Evolutionary conservation across 2,329 filamentous ascomycete genomes (phyloP).

Genomic region (Colletotrichum sp.): DNA sequence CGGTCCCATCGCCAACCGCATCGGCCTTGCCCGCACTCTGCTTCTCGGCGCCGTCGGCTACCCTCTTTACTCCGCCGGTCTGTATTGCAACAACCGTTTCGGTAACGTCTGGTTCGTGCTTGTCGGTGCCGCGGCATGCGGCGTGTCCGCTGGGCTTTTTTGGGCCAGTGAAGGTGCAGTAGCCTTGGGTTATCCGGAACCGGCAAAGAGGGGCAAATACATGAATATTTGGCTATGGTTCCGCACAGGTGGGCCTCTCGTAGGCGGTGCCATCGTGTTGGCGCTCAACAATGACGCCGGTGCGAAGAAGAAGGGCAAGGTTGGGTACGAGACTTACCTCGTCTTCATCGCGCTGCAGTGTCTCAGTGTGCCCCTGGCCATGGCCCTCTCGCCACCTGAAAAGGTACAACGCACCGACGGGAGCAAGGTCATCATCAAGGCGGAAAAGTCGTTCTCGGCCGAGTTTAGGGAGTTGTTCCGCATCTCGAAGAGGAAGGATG

Average conservation of each 20-base stretch:
- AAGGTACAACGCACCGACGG: slow-evolving; percentile 31
- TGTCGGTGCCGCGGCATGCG: slow-evolving; percentile 51
- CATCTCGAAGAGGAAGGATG: slow-evolving; percentile 22
- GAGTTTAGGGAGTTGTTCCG: slow-evolving; percentile 28
- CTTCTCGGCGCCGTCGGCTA: slow-evolving; percentile 51
- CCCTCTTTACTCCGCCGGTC: slow-evolving; percentile 49
- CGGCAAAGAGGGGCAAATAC: slow-evolving; percentile 49
- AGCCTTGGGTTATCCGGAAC: slow-evolving; percentile 53
- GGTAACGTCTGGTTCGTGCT: slow-evolving; percentile 58
- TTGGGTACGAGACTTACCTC: slow-evolving; percentile 30
- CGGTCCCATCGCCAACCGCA: slow-evolving; percentile 51
- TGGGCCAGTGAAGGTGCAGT: slow-evolving; percentile 57
- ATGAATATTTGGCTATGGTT: slow-evolving; percentile 46
- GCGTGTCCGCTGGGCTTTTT: slow-evolving; percentile 50
- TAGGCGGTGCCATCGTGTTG: slow-evolving; percentile 51
- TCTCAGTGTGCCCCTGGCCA: slow-evolving; percentile 27
- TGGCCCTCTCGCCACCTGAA: slow-evolving; percentile 29
- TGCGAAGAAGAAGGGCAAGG: slow-evolving; percentile 26
- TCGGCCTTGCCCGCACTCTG: slow-evolving; percentile 51
- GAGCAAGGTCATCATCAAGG: slow-evolving; percentile 27
- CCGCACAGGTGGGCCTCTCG: slow-evolving; percentile 51
- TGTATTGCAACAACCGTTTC: slow-evolving; percentile 55
- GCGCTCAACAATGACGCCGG: slow-evolving; percentile 40
- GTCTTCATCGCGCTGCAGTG: slow-evolving; percentile 33
- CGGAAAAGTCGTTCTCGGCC: slow-evolving; percentile 24